A percentile compares a stretch with the other conserved stretches of the same genome.
Evolutionary conservation across 2,329 filamentous ascomycete species (phyloP).

Genomic region (Orbilia brochopaga): DNA sequence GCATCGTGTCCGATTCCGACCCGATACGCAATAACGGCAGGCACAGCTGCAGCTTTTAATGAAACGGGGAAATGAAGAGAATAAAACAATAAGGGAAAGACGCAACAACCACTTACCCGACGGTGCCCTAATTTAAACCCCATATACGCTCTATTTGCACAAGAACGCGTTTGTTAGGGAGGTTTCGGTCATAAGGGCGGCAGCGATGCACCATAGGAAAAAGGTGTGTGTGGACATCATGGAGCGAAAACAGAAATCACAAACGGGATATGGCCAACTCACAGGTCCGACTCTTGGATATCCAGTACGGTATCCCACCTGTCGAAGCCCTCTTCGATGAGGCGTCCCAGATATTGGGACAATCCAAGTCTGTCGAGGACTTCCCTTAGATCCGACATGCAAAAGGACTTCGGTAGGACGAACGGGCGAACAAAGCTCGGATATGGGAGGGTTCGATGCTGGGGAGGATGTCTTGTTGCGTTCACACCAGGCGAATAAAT

Average conservation of each 20-base stretch:
- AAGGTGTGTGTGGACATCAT: background rate
- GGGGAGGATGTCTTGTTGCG: conserved; percentile 33
- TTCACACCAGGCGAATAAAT: conserved; percentile 36
- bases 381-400: conserved; percentile 70
- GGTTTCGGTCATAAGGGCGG: conserved; percentile 24
- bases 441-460: conserved; percentile 15
- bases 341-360: conserved; percentile 74
- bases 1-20: conserved; percentile 6
- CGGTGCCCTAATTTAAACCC: conserved; percentile 81
- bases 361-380: conserved; percentile 78
- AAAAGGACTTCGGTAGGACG: conserved; percentile 52
- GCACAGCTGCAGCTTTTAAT: conserved; percentile 30
- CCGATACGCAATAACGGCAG: conserved; percentile 22
- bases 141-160: conserved; percentile 61
- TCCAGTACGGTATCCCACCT: conserved; percentile 82
- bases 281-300: conserved; percentile 84
- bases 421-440: conserved; percentile 24
- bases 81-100: conserved; percentile 25
- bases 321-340: conserved; percentile 81
- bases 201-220: conserved; percentile 21
- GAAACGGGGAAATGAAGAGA: conserved; percentile 36
- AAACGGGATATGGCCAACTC: conserved; percentile 56
- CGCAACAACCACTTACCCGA: conserved; percentile 66
- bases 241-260: conserved; percentile 4
- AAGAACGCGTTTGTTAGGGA: conserved; percentile 35